Evolutionary conservation across 306 rosid species (phyloP).

Genomic region (Lathyrus aphaca): DNA sequence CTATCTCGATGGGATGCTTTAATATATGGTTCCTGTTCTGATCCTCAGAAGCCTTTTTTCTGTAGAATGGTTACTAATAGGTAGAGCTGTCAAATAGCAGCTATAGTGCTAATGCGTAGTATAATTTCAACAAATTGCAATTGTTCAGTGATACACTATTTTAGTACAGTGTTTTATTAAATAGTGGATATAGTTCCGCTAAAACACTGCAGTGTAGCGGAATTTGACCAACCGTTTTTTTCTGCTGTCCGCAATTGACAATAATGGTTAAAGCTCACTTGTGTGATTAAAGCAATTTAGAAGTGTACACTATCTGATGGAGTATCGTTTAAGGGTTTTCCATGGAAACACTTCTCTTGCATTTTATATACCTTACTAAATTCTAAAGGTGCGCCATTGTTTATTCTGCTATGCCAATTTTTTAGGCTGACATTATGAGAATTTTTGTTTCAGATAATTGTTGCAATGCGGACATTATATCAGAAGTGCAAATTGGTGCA

Average conservation of each 20-base stretch:
- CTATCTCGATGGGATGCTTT: conserved; percentile 21
- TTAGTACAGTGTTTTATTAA: neutral
- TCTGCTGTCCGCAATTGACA: neutral
- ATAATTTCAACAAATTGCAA: neutral
- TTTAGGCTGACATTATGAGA: conserved; percentile 24
- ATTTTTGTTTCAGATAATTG: conserved; percentile 60
- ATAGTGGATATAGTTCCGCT: neutral
- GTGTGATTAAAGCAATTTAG: neutral
- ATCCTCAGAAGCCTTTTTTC: conserved; percentile 13
- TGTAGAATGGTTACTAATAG: conserved; percentile 9
- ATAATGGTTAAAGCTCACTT: neutral
- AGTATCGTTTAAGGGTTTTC: conserved; percentile 24
- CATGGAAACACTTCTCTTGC: conserved; percentile 7
- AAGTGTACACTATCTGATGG: neutral
- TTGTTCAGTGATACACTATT: neutral
- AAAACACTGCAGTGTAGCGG: neutral
- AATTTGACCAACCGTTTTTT: neutral
- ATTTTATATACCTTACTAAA: conserved; percentile 4
- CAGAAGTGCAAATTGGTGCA: conserved; percentile 94
- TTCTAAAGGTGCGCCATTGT: neutral
- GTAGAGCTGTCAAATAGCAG: neutral
- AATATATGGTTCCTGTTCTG: neutral
- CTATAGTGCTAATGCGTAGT: neutral
- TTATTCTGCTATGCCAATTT: neutral
- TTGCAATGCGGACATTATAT: conserved; percentile 82